phyloP scores from a whole-genome alignment of 768 basidiomycete species.

The Mycena indigotica region DNA sequence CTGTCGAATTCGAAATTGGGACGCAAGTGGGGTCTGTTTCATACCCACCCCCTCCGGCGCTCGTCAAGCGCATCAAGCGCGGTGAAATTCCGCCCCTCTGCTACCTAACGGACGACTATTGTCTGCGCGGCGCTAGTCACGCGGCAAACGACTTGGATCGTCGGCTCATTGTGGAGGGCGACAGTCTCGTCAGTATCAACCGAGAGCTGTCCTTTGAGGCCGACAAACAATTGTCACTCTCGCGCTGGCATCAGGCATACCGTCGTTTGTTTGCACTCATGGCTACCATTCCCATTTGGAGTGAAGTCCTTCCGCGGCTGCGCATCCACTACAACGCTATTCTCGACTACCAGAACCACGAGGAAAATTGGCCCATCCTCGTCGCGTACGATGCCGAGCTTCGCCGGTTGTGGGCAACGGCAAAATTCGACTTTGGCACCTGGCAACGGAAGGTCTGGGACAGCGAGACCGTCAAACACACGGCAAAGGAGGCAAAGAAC shows the following conservation, averaged over 20 bases:
- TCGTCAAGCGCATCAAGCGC: not conserved
- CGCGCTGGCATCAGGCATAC: not conserved
- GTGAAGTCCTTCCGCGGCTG: not conserved
- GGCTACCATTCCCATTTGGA: not conserved
- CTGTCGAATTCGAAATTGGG: not conserved
- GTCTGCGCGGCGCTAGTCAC: too few species aligned
- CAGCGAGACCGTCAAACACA: not conserved
- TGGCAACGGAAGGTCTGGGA: not conserved
- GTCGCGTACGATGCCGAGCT: not conserved
- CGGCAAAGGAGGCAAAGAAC: too few species aligned
- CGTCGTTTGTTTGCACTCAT: not conserved
- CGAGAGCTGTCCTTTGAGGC: not conserved
- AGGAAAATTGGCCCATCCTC: not conserved
- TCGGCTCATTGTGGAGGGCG: not conserved
- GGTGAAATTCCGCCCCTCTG: not conserved
- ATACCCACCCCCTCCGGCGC: not conserved
- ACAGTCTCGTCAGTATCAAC: not conserved
- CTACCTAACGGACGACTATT: not conserved
- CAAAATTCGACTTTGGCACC: not conserved
- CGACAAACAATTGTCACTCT: not conserved
- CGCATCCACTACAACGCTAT: not conserved
- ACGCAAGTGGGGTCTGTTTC: not conserved
- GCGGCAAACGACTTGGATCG: not conserved
- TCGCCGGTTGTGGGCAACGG: not conserved
- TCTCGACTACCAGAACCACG: not conserved